Conservation (phyloP, 257 asterid species). For the Datura wrightii region DNA sequence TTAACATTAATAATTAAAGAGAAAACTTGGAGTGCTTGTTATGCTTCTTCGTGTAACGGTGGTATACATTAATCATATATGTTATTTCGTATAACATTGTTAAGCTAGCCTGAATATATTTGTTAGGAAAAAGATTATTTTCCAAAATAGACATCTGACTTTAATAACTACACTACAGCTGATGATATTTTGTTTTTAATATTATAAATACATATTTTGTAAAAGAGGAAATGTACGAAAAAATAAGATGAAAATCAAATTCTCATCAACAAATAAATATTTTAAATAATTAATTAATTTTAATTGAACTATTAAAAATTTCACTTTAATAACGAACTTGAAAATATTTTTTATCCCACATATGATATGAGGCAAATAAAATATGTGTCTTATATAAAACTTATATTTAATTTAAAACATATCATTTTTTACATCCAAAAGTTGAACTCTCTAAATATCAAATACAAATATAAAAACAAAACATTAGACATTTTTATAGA, state of each 20-base stretch:
- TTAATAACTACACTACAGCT: not conserved
- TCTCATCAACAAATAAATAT: too few relatives aligned
- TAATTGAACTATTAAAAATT: too few relatives aligned
- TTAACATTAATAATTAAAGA: not conserved
- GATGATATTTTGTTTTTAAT: not conserved
- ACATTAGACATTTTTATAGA: slow-evolving; percentile 9
- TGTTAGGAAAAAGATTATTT: too few relatives aligned
- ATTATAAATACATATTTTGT: not conserved
- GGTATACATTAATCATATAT: not conserved
- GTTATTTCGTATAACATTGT: not conserved
- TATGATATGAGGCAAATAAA: not conserved
- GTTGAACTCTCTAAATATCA: slow-evolving; percentile 20
- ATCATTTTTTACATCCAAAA: slow-evolving; percentile 28
- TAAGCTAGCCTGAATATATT: not conserved
- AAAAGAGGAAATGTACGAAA: too few relatives aligned
- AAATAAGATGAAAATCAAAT: too few relatives aligned
- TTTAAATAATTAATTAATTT: too few relatives aligned
- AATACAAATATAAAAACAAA: slow-evolving; percentile 18
- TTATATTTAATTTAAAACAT: not conserved
- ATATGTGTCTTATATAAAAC: not conserved
- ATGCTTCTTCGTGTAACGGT: not conserved
- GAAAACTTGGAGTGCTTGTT: not conserved
- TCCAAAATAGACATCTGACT: not conserved
- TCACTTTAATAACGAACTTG: too few relatives aligned
- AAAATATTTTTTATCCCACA: too few relatives aligned